phyloP scores from a whole-genome alignment of 1,284 basidiomycete species.

The Trichosporon faecale region DNA sequence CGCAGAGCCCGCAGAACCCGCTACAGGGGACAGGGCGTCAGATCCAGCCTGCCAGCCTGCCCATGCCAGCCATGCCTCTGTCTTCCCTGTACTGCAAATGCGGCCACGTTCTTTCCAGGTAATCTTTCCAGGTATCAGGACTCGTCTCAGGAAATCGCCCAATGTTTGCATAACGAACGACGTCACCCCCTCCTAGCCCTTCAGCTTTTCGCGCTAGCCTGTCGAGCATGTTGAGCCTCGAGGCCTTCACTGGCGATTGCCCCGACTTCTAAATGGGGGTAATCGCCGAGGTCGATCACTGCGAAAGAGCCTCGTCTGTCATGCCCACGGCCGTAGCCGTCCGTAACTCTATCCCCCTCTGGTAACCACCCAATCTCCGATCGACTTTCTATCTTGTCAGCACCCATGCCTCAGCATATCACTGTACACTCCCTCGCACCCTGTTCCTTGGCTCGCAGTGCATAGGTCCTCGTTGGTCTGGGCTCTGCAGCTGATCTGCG shows the following conservation, averaged over 20 bases:
- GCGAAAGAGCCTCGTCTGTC: neutral
- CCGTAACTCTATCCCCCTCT: neutral
- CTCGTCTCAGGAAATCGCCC: neutral
- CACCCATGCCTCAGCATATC: no score
- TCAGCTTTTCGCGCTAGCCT: no score
- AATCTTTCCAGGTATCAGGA: neutral
- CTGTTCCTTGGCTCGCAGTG: no score
- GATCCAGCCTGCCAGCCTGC: neutral
- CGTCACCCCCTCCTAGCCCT: neutral
- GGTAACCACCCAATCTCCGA: neutral
- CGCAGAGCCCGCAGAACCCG: no score
- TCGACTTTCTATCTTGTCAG: no score
- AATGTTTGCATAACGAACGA: neutral
- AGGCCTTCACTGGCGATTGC: no score
- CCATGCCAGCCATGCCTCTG: neutral
- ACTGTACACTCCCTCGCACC: no score
- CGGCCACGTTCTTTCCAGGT: constrained; percentile 1
- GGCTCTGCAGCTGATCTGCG: no score
- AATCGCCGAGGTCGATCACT: no score
- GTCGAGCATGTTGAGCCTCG: no score
- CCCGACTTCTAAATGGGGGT: no score
- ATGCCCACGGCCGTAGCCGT: neutral
- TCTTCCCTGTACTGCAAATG: neutral
- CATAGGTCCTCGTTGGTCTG: no score
- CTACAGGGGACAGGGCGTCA: neutral